Base-by-base conservation (phyloP, 1,284 basidiomycete species). In the Ganoderma sp. region DNA sequence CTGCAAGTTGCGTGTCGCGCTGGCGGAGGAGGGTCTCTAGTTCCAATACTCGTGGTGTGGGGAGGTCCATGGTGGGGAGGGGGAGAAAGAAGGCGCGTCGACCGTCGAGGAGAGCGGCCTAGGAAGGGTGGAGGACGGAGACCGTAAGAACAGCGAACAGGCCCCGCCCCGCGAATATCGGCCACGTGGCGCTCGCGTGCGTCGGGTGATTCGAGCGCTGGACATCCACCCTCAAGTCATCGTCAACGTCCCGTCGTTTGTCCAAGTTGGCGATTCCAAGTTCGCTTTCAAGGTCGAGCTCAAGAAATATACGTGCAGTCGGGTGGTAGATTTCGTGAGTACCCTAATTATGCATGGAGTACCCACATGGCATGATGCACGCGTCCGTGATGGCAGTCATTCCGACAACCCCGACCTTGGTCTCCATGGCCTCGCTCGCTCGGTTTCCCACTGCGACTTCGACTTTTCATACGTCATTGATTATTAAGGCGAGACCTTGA, bases 11-110 rank as follows among this genome's bases (percentile, higher is more conserved):
- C 66, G 82, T 82, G 79, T 94, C 91, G 74, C 90, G 85, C 77
- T 89, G 84, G 73, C 91, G 84, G 22, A 94, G 81, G 12, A 91
- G 82, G 56, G 86, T 85, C 79, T 94, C 92, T 54, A 94, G 87
- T 77, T 94, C 91, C 69, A 93, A 82, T 79, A 93, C 91, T 78
- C 92, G 84, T 67, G 87, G 80, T 45, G 89, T 85, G 28, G 92
- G 92, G 59, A 92, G 80, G 69, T 89, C 87, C 90, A 92, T 92
- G 75, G 73, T 71, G 71, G 71, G 63, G 56, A 50, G 28, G 41
- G 57, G 59, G 61, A 69, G 62, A 66, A 63, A 52, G 71, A 70
- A 71, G 70, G 69, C 65, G 69, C 67, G 72, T 70, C 74, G 73
- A 69, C 65, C 68, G 66, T 71, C 72, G 70, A 69, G 68, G 67